Percentiles rank a stretch among this genome's conserved stretches.
Conservation (phyloP, 176 grass and related monocot species). For the Triticum turgidum region DNA sequence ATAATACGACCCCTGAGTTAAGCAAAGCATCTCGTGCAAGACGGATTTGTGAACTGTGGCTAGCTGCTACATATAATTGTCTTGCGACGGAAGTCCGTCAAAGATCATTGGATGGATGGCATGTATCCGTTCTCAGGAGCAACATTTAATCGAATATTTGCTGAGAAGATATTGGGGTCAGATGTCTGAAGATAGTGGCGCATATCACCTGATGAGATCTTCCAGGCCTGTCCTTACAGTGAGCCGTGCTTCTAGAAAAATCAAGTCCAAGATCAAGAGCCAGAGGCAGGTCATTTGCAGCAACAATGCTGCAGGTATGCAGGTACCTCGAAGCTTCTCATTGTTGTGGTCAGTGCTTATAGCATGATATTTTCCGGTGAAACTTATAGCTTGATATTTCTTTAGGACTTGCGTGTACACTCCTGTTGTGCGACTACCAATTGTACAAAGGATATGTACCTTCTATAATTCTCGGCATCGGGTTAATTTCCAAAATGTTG, state of each 20-base stretch:
- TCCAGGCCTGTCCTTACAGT: background rate
- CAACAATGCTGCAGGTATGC: background rate
- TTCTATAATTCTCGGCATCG: background rate
- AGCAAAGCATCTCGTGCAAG: background rate
- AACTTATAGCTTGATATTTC: background rate
- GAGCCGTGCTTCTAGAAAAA: constrained; percentile 31
- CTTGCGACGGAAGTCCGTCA: too few relatives aligned
- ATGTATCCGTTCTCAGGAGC: background rate
- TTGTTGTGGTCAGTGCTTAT: background rate
- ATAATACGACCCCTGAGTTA: background rate
- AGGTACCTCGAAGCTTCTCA: constrained; percentile 41
- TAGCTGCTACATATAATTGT: background rate
- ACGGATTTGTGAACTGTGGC: background rate
- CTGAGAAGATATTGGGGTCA: background rate
- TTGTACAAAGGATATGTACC: too few relatives aligned
- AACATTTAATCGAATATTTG: background rate
- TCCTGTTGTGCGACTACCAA: too few relatives aligned
- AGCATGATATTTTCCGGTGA: background rate
- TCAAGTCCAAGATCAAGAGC: background rate
- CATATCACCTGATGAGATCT: background rate
- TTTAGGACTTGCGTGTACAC: background rate
- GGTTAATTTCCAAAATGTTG: background rate
- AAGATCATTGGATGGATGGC: background rate
- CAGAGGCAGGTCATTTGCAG: background rate
- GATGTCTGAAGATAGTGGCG: too few relatives aligned